Conservation (phyloP, 2,329 filamentous ascomycete genomes). For the Elsinoe australis region DNA sequence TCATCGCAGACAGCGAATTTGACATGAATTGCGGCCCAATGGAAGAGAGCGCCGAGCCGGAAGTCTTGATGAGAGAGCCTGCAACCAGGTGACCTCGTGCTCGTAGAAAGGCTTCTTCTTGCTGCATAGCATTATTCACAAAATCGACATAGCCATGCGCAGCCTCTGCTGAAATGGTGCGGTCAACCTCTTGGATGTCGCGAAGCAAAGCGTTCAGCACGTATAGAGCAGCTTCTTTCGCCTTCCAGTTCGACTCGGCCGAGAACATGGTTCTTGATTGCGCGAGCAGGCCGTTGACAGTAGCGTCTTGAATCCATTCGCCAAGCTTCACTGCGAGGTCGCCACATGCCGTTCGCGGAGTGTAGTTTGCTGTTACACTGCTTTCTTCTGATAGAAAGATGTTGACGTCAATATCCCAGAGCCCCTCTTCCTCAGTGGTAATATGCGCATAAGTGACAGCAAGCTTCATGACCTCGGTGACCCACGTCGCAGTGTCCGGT, state of each 20-base stretch:
- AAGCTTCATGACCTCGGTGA: conserved; percentile 79
- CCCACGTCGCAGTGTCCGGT: conserved; percentile 60
- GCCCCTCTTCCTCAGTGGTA: conserved; percentile 80
- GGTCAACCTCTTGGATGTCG: conserved; percentile 72
- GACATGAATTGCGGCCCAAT: conserved; percentile 60
- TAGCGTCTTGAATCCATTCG: conserved; percentile 73
- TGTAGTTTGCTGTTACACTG: conserved; percentile 92
- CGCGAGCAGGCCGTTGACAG: conserved; percentile 69
- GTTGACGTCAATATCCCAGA: conserved; percentile 96
- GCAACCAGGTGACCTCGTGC: conserved; percentile 83
- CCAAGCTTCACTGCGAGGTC: conserved; percentile 88
- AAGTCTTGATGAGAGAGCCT: conserved; percentile 66
- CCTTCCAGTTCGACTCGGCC: conserved; percentile 49
- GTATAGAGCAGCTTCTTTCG: conserved; percentile 74
- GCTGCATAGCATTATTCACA: conserved; percentile 67
- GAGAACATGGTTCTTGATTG: conserved; percentile 70
- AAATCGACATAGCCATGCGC: conserved; percentile 71
- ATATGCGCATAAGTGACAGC: conserved; percentile 82
- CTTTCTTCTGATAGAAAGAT: conserved; percentile 93
- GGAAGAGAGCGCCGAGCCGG: conserved; percentile 46
- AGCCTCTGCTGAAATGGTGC: conserved; percentile 60
- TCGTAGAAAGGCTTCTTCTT: conserved; percentile 66
- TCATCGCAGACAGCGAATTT: conserved; percentile 66
- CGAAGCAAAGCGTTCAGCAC: conserved; percentile 75
- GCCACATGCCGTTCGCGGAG: conserved; percentile 82